Evolutionary conservation across 352 stramenopile genomes (phyloP).

Genomic region (Phytopythium cucurbitacearum): DNA sequence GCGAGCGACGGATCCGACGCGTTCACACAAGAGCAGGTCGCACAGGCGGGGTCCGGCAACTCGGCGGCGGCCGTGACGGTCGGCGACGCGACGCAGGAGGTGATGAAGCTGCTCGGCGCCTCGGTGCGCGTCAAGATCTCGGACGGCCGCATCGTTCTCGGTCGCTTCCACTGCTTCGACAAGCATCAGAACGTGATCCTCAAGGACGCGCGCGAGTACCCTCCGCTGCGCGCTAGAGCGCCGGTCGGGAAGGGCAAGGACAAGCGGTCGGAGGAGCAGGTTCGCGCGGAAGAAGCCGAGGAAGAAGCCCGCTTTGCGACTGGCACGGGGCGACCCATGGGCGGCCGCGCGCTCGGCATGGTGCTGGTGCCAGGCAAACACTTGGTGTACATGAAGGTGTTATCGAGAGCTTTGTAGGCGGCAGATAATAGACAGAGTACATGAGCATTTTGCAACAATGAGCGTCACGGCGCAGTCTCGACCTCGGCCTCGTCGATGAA

Average conservation of each 20-base stretch:
- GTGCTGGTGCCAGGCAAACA: constrained; percentile 75
- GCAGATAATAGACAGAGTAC: background rate
- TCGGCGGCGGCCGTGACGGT: constrained; percentile 9
- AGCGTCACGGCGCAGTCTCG: constrained; percentile 3
- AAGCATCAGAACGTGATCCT: constrained; percentile 82
- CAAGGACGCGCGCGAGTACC: constrained; percentile 62
- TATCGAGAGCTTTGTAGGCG: background rate
- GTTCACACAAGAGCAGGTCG: constrained; percentile 7
- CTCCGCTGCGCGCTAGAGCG: constrained; percentile 16
- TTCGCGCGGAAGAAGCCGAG: constrained; percentile 19
- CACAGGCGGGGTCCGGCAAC: constrained; percentile 10
- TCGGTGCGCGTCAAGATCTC: constrained; percentile 62
- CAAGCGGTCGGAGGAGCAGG: constrained; percentile 19
- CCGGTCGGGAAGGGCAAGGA: constrained; percentile 23
- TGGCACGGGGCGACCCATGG: constrained; percentile 11
- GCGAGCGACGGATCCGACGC: constrained; percentile 4
- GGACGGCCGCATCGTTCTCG: constrained; percentile 63
- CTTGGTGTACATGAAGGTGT: constrained; percentile 72
- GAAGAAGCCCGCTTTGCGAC: constrained; percentile 30
- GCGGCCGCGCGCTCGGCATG: constrained; percentile 59
- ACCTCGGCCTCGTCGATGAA: constrained; percentile 73
- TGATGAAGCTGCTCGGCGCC: constrained; percentile 59
- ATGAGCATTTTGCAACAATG: background rate
- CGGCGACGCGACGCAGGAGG: constrained; percentile 38
- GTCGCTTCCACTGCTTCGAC: constrained; percentile 76